Conservation (phyloP, 768 basidiomycete genomes). For the Suillus plorans region DNA sequence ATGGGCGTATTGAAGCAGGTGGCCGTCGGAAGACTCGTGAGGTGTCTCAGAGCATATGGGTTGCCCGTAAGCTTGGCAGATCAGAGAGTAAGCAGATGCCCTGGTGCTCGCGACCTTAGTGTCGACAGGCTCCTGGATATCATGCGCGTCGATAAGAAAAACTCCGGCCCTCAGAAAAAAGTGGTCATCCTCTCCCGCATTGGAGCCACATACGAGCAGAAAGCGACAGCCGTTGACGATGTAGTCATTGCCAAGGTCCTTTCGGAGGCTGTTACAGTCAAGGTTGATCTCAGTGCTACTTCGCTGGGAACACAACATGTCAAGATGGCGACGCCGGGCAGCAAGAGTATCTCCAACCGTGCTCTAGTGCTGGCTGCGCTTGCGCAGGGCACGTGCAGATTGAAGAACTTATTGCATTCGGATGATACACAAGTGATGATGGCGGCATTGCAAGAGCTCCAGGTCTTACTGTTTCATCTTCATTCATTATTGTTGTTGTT, state of each 20-base stretch:
- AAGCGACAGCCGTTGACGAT: conserved; percentile 85
- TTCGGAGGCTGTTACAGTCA: conserved; percentile 74
- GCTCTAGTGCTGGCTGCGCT: conserved; percentile 92
- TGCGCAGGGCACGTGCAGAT: conserved; percentile 80
- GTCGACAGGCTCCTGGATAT: conserved; percentile 85
- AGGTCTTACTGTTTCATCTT: conserved; percentile 44
- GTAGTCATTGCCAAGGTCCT: conserved; percentile 79
- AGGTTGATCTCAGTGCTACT: conserved; percentile 30
- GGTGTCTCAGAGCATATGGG: conserved; percentile 88
- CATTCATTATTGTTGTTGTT: neutral
- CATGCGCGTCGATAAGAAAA: conserved; percentile 98
- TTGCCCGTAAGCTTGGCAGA: conserved; percentile 83
- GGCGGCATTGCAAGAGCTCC: conserved; percentile 84
- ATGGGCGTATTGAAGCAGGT: conserved; percentile 90
- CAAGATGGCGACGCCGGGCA: conserved; percentile 91
- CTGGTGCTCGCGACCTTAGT: conserved; percentile 68
- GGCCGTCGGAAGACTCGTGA: conserved; percentile 83
- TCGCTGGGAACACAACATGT: conserved; percentile 30
- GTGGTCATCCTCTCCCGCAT: conserved; percentile 89
- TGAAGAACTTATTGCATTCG: conserved; percentile 91
- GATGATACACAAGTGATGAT: conserved; percentile 99
- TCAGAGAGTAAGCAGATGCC: conserved; percentile 70
- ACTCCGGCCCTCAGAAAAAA: conserved; percentile 89
- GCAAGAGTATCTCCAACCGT: conserved; percentile 95
- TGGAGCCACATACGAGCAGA: conserved; percentile 88